A percentile compares a stretch with the other conserved stretches of the same genome.
Evolutionary conservation across 208 protist genomes (phyloP).

Genomic region (Leishmania turanica): DNA sequence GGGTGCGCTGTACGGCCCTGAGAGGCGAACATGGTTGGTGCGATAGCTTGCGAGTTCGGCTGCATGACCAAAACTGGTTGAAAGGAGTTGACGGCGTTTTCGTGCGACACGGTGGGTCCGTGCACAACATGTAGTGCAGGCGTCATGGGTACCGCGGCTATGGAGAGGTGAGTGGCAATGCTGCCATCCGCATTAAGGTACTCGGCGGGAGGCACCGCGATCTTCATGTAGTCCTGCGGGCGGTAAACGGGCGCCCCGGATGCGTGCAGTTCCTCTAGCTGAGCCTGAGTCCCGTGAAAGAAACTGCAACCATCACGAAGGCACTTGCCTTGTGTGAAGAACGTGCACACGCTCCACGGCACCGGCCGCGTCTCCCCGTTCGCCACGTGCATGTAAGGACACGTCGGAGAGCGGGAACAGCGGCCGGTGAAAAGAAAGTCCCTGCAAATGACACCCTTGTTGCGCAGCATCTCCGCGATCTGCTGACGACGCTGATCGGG

Average conservation of each 20-base stretch:
- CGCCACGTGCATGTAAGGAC: conserved; percentile 79
- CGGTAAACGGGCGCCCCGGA: conserved; percentile 46
- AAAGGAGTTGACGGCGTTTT: conserved; percentile 30
- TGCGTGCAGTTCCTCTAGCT: conserved; percentile 60
- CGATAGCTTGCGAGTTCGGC: conserved; percentile 21
- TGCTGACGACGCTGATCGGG: conserved; percentile 43
- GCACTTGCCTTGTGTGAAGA: conserved; percentile 70
- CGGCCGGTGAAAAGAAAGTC: conserved; percentile 45
- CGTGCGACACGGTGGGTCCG: conserved; percentile 14
- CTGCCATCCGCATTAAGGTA: conserved; percentile 42
- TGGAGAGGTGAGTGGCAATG: conserved; percentile 23
- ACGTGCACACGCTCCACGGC: conserved; percentile 68
- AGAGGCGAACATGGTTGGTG: conserved; percentile 15
- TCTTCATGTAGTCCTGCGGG: conserved; percentile 77
- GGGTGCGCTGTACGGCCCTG: conserved; percentile 10
- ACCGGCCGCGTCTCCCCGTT: conserved; percentile 62
- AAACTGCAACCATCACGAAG: conserved; percentile 72
- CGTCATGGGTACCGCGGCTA: conserved; percentile 4
- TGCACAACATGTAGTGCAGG: conserved; percentile 22
- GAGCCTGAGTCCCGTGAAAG: conserved; percentile 70
- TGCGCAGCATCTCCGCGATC: conserved; percentile 64
- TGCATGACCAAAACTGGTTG: conserved; percentile 27
- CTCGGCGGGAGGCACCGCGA: conserved; percentile 54
- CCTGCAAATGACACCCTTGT: conserved; percentile 74
- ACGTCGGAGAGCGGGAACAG: conserved; percentile 46